phyloP scores from a whole-genome alignment of 306 rosid species.

The Delonix regia region DNA sequence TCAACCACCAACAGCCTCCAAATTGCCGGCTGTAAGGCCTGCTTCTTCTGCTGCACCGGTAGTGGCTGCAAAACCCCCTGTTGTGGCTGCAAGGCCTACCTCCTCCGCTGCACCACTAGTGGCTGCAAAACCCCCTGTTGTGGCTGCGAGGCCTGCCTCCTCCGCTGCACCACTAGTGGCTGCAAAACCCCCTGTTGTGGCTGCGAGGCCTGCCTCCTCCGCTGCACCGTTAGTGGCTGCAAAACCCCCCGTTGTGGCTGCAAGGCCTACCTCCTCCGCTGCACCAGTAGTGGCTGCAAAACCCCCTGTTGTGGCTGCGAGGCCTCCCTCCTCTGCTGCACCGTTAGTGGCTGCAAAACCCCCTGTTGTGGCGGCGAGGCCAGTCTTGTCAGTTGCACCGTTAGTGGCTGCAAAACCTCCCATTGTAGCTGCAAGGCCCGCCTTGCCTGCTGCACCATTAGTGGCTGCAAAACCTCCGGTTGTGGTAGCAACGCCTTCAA shows the following conservation, averaged over 20 bases:
- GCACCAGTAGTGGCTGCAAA: not conserved
- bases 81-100: constrained; percentile 33
- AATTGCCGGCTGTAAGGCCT: constrained; percentile 8
- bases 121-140: not conserved
- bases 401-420: not conserved
- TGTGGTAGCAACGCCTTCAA: not conserved
- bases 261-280: constrained; percentile 36
- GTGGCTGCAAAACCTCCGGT: constrained; percentile 7
- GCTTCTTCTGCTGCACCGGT: constrained; percentile 32
- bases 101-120: not conserved
- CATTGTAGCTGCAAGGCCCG: not conserved
- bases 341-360: not conserved
- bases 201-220: not conserved
- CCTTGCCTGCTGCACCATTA: not conserved
- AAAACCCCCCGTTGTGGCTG: constrained; percentile 1
- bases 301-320: constrained; percentile 20
- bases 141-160: not conserved
- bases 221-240: not conserved
- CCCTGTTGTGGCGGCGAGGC: not conserved
- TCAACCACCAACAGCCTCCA: not conserved
- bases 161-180: not conserved
- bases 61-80: not conserved
- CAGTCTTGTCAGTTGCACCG: not conserved
- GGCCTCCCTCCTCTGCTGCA: constrained; percentile 16
- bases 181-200: not conserved